These are phyloP conservation scores for Botrytis fabae DNA, from an alignment of 2,329 filamentous ascomycete species.

Conservation along the genomic window DNA sequence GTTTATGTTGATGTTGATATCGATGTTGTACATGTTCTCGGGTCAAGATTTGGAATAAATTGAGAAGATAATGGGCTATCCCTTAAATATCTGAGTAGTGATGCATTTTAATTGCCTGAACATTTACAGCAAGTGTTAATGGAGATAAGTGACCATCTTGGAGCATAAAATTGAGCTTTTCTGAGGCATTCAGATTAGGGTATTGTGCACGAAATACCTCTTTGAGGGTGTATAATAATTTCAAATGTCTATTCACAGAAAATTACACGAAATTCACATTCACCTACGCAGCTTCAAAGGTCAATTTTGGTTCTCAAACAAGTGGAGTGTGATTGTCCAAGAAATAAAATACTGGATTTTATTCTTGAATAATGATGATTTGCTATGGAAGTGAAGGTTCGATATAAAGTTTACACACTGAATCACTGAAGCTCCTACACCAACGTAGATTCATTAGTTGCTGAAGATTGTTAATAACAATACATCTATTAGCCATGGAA, in stretches of 20 bases:
- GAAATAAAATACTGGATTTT: accelerated
- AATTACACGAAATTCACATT: background rate
- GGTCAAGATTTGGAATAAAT: background rate
- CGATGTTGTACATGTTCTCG: background rate
- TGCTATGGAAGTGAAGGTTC: background rate
- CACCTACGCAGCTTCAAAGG: background rate
- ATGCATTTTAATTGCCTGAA: background rate
- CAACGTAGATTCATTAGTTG: too few species aligned
- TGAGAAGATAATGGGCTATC: background rate
- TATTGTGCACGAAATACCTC: background rate
- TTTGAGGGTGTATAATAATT: background rate
- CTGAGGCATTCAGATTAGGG: background rate
- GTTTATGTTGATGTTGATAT: background rate
- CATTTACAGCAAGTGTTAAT: background rate
- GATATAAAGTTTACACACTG: too few species aligned
- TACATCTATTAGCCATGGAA: accelerated
- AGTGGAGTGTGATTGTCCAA: background rate
- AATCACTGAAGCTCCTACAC: background rate
- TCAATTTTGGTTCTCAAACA: background rate
- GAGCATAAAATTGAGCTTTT: background rate
- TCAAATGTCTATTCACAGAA: background rate
- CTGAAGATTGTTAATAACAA: background rate
- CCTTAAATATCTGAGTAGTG: background rate
- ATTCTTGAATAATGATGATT: background rate
- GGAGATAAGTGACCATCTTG: background rate